Conservation (phyloP, 495 filamentous ascomycete species). For the Xylona heveae region DNA sequence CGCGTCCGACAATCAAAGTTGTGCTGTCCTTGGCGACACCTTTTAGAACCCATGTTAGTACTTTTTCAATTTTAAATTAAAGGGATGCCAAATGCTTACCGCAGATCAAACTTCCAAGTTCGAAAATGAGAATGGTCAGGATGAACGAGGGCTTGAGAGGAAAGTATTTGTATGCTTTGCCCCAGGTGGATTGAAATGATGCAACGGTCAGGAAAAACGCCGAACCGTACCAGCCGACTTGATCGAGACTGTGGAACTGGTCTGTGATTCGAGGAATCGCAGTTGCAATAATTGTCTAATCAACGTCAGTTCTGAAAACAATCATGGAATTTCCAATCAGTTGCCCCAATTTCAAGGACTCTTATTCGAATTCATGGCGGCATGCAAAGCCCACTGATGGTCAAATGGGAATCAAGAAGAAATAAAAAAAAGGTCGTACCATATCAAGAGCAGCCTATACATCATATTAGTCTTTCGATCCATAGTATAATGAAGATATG, state of each 20-base stretch:
- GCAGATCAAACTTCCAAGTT: constrained; percentile 13
- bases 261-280: constrained; percentile 5
- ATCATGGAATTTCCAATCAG: too few species aligned
- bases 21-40: constrained; percentile 13
- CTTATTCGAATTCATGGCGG: too few species aligned
- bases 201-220: constrained; percentile 12
- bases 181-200: constrained; percentile 11
- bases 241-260: constrained; percentile 4
- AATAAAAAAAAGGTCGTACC: too few species aligned
- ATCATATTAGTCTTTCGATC: too few species aligned
- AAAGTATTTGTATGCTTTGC: constrained; percentile 13
- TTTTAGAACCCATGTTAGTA: background rate
- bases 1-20: constrained; percentile 18
- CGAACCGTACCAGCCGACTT: constrained; percentile 10
- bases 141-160: constrained; percentile 10
- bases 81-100: constrained; percentile 11
- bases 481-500: too few species aligned
- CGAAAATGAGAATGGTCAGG: constrained; percentile 11
- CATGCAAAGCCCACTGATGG: too few species aligned
- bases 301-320: too few species aligned
- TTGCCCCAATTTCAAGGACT: too few species aligned
- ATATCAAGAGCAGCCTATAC: too few species aligned
- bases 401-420: too few species aligned
- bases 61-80: constrained; percentile 8
- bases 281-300: constrained; percentile 6